Base-by-base conservation (phyloP, 306 rosid species). In the Abrus pulchellus region DNA sequence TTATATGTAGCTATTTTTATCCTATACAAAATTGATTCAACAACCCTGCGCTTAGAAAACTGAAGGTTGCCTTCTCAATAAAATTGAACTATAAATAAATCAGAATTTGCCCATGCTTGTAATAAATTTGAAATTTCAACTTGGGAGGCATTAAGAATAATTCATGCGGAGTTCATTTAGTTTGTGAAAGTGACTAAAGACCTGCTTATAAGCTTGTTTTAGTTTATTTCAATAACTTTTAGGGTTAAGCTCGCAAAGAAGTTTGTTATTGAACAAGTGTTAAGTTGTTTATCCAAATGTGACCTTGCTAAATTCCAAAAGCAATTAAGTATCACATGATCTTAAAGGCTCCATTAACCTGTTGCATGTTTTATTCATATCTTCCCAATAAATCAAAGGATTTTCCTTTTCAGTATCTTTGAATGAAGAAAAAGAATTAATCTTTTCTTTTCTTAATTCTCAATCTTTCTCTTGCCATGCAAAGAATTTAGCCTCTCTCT, bases 401-500 rank as follows among this genome's bases (percentile, higher is more conserved):
- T 68, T 68, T 68, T 30, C 14, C 57, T 48, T 68, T 47, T 30
- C 12, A 10, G 41, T 67, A 5, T 9, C 44, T 59, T 68, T 33
- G 29, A 68, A 48, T 48, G 44, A 68, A 68, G 59, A 48, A 30
- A 12, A 48, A 60, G 2, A 10, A 68, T 68, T 11, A 6, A 30
- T 30, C 29, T 48, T 47, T 49, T 5, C 74, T 68, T 28, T 67
- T 44, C 40, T 27, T 12, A 5, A 11, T 36, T 47, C 14, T 9
- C 41, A 68, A 10, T 68, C 36, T 44, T 12, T 29, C 41, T 45
- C 43, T 28, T 33, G 28, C 40, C 27, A 47, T 3, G 56, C 41
- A 68, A 68, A 30, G 74, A 68, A 48, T 68, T 68, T 11, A 11
- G 5, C 10, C 43, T 33, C 27, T 45, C 13, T n/a, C 41, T 69